A percentile compares a stretch with the other conserved stretches of the same genome.
These are phyloP conservation scores for Wickerhamia fluorescens DNA, from an alignment of 805 yeast genomes.

Conservation along the genomic window DNA sequence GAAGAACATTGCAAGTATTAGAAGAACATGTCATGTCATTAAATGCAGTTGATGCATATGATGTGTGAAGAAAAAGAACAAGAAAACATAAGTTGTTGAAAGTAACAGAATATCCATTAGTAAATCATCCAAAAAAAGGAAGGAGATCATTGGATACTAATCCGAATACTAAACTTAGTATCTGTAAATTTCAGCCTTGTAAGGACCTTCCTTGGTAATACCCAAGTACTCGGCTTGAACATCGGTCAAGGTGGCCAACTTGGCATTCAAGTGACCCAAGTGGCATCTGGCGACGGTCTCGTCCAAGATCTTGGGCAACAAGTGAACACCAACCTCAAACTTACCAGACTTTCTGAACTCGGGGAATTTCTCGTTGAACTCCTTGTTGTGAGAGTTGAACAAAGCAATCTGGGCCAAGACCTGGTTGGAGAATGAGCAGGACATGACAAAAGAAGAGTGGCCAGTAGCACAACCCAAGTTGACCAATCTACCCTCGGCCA, in stretches of 20 bases:
- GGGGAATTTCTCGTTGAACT: conserved; percentile 71
- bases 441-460: conserved; percentile 98
- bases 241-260: conserved; percentile 64
- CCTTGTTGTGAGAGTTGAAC: conserved; percentile 79
- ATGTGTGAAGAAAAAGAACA: conserved; percentile 14
- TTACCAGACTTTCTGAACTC: conserved; percentile 93
- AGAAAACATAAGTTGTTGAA: conserved; percentile 2
- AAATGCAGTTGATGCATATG: conserved; percentile 43
- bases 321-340: conserved; percentile 88
- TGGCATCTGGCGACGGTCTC: conserved; percentile 98
- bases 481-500: conserved; percentile 98
- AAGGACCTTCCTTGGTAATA: conserved; percentile 90
- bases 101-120: too few species aligned
- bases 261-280: conserved; percentile 89
- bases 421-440: conserved; percentile 99
- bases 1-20: too few species aligned
- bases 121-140: too few species aligned
- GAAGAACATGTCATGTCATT: conserved; percentile 19
- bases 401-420: conserved; percentile 97
- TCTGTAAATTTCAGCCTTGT: conserved; percentile 97
- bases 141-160: too few species aligned
- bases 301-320: conserved; percentile 95
- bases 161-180: conserved; percentile 56
- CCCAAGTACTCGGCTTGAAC: conserved; percentile 94
- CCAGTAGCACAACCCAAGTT: conserved; percentile 99